Percentiles rank a stretch among this genome's conserved stretches.
Conservation (phyloP, 805 yeast species). For the Myxozyma vanderwaltii region DNA sequence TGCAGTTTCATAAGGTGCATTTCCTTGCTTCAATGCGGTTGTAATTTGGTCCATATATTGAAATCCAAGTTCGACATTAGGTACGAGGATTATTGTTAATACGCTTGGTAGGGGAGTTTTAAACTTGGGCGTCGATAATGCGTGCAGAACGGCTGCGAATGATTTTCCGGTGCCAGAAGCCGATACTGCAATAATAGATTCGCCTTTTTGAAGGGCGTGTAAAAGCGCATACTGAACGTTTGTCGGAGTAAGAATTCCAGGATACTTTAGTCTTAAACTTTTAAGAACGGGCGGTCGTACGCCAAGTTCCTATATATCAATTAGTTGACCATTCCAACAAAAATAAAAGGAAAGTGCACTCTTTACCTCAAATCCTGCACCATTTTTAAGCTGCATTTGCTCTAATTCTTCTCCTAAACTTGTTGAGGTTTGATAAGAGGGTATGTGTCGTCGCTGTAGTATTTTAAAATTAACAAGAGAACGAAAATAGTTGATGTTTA, state of each 20-base stretch:
- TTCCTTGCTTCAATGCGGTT: conserved; percentile 24
- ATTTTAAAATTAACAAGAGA: no score
- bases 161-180: conserved; percentile 45
- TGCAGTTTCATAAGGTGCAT: conserved; percentile 17
- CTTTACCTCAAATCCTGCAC: conserved; percentile 5
- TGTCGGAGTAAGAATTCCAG: conserved; percentile 16
- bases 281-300: conserved; percentile 21
- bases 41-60: conserved; percentile 38
- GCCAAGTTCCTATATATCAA: conserved; percentile 7
- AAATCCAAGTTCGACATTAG: conserved; percentile 41
- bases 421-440: no score
- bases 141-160: conserved; percentile 38
- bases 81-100: conserved; percentile 42
- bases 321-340: not conserved
- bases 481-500: no score
- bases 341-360: not conserved
- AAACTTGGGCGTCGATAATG: conserved; percentile 33
- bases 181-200: conserved; percentile 39
- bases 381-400: not conserved
- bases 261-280: conserved; percentile 6
- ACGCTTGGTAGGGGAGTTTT: conserved; percentile 20
- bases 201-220: conserved; percentile 9
- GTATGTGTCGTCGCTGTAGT: no score
- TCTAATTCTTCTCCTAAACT: not conserved
- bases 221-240: conserved; percentile 22